Evolutionary conservation across 108 stramenopile genomes (phyloP).

Genomic region (Chaetoceros muelleri): DNA sequence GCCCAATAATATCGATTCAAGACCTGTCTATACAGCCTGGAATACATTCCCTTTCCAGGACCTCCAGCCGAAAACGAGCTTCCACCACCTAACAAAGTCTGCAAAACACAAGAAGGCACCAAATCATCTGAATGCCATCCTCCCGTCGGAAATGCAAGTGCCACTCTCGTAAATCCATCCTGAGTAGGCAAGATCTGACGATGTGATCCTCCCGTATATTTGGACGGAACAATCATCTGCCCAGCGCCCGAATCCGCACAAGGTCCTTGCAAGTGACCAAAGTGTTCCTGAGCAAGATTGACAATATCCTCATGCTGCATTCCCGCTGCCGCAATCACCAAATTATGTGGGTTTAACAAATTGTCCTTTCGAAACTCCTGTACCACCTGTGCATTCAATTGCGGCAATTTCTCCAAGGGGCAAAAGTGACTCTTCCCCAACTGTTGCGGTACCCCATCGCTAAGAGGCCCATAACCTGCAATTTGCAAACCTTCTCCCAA

Average conservation of each 20-base stretch:
- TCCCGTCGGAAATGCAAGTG: slow-evolving; percentile 87
- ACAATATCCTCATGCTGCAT: slow-evolving; percentile 88
- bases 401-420: slow-evolving; percentile 40
- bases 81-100: slow-evolving; percentile 95
- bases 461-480: slow-evolving; percentile 65
- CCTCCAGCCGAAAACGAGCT: slow-evolving; percentile 97
- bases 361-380: slow-evolving; percentile 44
- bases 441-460: slow-evolving; percentile 41
- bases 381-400: slow-evolving; percentile 53
- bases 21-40: slow-evolving; percentile 92
- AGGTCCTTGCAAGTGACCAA: slow-evolving; percentile 45
- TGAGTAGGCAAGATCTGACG: slow-evolving; percentile 19
- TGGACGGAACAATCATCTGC: slow-evolving; percentile 25
- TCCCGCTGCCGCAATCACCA: slow-evolving; percentile 92
- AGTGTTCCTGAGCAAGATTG: slow-evolving; percentile 62
- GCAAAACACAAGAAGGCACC: slow-evolving; percentile 90
- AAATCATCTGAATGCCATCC: slow-evolving; percentile 91
- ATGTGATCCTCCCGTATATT: slow-evolving; percentile 62
- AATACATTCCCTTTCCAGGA: slow-evolving; percentile 99
- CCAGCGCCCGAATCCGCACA: slow-evolving; percentile 4
- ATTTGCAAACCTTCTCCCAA: slow-evolving; percentile 83
- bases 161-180: slow-evolving; percentile 80
- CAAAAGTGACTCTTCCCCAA: slow-evolving; percentile 81
- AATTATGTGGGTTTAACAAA: slow-evolving; percentile 57
- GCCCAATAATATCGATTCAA: slow-evolving; percentile 88